Percentiles rank a stretch among this genome's conserved stretches.
Conservation (phyloP, 805 yeast genomes). For the Candida quercuum region DNA sequence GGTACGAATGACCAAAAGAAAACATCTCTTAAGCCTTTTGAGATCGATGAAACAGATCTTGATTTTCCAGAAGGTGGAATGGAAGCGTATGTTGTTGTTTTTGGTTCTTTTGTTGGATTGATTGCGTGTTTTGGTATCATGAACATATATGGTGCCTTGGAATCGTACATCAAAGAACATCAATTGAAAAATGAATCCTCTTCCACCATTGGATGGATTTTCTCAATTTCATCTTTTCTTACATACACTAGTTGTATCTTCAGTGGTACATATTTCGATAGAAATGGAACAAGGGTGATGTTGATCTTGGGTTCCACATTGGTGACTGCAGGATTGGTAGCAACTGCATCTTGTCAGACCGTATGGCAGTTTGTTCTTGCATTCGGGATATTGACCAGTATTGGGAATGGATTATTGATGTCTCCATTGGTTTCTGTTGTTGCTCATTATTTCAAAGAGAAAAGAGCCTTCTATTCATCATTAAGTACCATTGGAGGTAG, state of each 20-base stretch:
- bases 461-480: constrained; percentile 40
- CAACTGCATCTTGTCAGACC: constrained; percentile 37
- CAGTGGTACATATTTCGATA: constrained; percentile 42
- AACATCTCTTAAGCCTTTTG: constrained; percentile 2
- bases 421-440: constrained; percentile 38
- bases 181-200: constrained; percentile 41
- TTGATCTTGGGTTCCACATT: constrained; percentile 33
- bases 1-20: background rate
- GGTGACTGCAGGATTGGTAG: constrained; percentile 34
- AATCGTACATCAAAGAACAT: constrained; percentile 48
- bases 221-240: constrained; percentile 28
- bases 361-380: constrained; percentile 48
- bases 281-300: constrained; percentile 35
- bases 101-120: constrained; percentile 53
- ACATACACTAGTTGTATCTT: constrained; percentile 30
- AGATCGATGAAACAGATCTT: constrained; percentile 8
- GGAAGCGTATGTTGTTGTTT: constrained; percentile 45
- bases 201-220: constrained; percentile 53
- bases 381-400: constrained; percentile 41
- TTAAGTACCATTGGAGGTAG: constrained; percentile 46
- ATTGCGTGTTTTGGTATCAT: constrained; percentile 49
- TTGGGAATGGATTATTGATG: constrained; percentile 41
- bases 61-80: constrained; percentile 53
- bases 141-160: constrained; percentile 57
- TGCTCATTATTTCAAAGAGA: constrained; percentile 38